Evolutionary conservation across 2,329 filamentous ascomycete genomes (phyloP), one percentile per base, ranked within the genome.

Genomic region (Trichoderma koningiopsis): DNA sequence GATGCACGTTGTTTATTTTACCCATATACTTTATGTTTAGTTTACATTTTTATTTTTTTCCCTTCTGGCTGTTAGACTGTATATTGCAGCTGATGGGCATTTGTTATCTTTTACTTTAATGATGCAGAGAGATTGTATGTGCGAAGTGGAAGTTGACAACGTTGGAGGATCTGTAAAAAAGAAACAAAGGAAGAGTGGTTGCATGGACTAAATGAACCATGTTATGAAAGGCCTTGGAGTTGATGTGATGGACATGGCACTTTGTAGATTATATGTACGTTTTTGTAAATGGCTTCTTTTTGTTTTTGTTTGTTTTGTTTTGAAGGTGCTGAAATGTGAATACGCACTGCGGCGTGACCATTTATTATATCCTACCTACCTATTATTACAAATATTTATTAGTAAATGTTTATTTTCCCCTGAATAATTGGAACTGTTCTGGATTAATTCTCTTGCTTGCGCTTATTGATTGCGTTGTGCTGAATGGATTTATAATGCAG

Each of bases 191-290:
- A n/a, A 35, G 22, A n/a, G n/a, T 8, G 31, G 11, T 3, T 49
- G n/a, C 24, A 31, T 58, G 55, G 27, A 13, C 24, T 29, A 19
- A 35, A 56, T 31, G 49, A 40, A 31, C 55, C 64, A 67, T 58
- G 55, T 22, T 67, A 67, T 52, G 64, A 52, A 43, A n/a, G 40
- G 35, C 64, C 64, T 67, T 58, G 64, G 63, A 59, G 63, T 67
- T 67, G 64, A 67, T 66, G 63, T 29, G 53, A 66, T 67, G 55
- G 40, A 67, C 40, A 27, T 59, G 55, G 64, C 52, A 19, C 55
- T 43, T 67, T 67, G 64, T 67, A 67, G 55, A 67, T 52, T 59
- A 59, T 59, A 16, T 67, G 40, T 67, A 59, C 55, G 37, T 19
- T 59, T 43, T 35, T 43, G 55, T 52, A 58, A 24, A 59, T 67